Evolutionary conservation across 2,329 filamentous ascomycete genomes (phyloP).

Genomic region (Phyllosticta citrichinensis): DNA sequence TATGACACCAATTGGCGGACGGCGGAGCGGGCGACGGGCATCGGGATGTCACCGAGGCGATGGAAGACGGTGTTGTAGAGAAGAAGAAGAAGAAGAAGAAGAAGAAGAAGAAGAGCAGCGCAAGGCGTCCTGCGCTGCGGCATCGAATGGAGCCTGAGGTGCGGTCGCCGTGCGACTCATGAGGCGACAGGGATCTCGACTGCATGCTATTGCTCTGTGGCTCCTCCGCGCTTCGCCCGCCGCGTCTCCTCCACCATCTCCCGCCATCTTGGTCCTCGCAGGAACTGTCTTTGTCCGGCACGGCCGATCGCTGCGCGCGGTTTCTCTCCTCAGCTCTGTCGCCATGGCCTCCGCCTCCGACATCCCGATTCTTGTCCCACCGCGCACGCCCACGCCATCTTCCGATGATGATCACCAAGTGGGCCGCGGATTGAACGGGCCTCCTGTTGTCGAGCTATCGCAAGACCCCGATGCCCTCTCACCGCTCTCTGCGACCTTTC

Average conservation of each 20-base stretch:
- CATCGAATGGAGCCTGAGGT: not conserved
- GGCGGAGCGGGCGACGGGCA: not conserved
- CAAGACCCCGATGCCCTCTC: conserved; percentile 24
- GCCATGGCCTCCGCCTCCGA: conserved; percentile 45
- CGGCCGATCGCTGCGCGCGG: conserved; percentile 11
- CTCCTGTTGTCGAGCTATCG: conserved; percentile 11
- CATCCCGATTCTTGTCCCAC: conserved; percentile 49
- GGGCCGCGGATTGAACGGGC: conserved; percentile 24
- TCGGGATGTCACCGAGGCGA: not conserved
- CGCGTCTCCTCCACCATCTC: not conserved
- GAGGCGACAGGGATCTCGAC: not conserved
- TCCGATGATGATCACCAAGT: conserved; percentile 36
- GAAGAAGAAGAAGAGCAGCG: not conserved
- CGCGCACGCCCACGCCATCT: conserved; percentile 56
- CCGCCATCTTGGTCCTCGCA: not conserved
- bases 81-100: not conserved
- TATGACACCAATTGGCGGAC: not conserved
- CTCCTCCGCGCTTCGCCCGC: not conserved
- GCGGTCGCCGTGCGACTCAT: not conserved
- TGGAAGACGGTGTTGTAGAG: not conserved
- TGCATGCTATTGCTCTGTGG: not conserved
- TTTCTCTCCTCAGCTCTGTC: conserved; percentile 10
- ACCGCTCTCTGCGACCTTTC: conserved; percentile 30
- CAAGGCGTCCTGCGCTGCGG: not conserved
- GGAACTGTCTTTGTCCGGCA: conserved; percentile 10